These are phyloP conservation scores for Cordyceps farinosa DNA, from an alignment of 2,329 filamentous ascomycete genomes.

Conservation along the genomic window DNA sequence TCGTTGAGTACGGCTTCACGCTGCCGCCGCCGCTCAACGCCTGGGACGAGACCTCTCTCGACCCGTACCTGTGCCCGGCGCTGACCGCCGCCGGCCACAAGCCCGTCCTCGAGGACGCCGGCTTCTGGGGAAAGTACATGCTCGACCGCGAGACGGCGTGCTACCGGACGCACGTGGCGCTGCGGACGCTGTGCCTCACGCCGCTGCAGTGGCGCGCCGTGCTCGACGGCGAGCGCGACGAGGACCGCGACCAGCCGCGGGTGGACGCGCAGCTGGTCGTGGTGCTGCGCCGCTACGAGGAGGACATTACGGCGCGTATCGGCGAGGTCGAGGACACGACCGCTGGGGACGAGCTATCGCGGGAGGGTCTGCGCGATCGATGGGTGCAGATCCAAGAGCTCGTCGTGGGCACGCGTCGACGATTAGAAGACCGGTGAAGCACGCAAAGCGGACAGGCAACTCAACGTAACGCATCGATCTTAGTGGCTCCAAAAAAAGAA, in stretches of 20 bases:
- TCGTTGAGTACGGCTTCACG: constrained; percentile 63
- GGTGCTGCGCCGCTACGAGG: constrained; percentile 37
- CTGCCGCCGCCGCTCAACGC: constrained; percentile 40
- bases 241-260: constrained; percentile 41
- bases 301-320: constrained; percentile 30
- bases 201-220: constrained; percentile 39
- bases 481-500: background rate
- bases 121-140: constrained; percentile 50
- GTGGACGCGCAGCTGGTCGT: constrained; percentile 36
- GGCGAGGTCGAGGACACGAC: constrained; percentile 30
- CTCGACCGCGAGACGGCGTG: constrained; percentile 50
- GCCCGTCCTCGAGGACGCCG: constrained; percentile 39
- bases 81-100: constrained; percentile 34
- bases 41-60: constrained; percentile 50
- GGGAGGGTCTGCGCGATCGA: constrained; percentile 6
- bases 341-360: constrained; percentile 24
- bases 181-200: constrained; percentile 38
- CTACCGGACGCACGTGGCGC: constrained; percentile 53
- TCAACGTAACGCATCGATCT: background rate
- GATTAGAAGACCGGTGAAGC: constrained; percentile 21
- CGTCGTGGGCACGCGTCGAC: constrained; percentile 30
- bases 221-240: constrained; percentile 45
- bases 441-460: too few relatives aligned
- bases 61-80: constrained; percentile 42
- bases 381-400: constrained; percentile 40